These are phyloP conservation scores for Boletus pseudopeckii DNA, from an alignment of 768 basidiomycete species.

Conservation along the genomic window DNA sequence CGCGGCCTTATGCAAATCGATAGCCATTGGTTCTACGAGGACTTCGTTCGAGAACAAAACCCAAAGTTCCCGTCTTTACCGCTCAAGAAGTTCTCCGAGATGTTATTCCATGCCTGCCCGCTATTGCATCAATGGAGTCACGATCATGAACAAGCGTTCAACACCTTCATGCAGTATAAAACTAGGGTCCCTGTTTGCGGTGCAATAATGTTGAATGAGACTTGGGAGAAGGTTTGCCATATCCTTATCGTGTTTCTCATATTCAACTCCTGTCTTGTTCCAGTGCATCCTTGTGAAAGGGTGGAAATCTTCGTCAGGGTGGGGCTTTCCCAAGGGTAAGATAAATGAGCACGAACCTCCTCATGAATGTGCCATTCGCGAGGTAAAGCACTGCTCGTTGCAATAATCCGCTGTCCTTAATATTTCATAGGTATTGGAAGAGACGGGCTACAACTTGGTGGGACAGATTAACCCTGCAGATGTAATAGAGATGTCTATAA, in stretches of 20 bases:
- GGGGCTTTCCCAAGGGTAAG: constrained; percentile 99
- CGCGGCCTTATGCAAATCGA: constrained; percentile 9
- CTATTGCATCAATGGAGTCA: constrained; percentile 78
- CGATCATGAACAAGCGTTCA: constrained; percentile 83
- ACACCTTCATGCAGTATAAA: constrained; percentile 94
- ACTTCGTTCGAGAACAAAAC: constrained; percentile 92
- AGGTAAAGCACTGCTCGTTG: constrained; percentile 50
- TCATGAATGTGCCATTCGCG: constrained; percentile 83
- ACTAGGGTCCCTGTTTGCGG: constrained; percentile 96
- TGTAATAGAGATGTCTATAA: constrained; percentile 82
- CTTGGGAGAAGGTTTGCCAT: constrained; percentile 81
- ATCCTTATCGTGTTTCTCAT: constrained; percentile 2
- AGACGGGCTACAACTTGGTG: constrained; percentile 89
- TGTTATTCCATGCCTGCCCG: constrained; percentile 84
- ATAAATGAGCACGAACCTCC: constrained; percentile 92
- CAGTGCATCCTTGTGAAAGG: constrained; percentile 98
- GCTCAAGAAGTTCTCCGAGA: constrained; percentile 90
- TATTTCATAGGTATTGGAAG: constrained; percentile 79
- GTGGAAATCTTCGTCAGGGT: constrained; percentile 94
- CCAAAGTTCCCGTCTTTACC: constrained; percentile 82
- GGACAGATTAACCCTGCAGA: constrained; percentile 62
- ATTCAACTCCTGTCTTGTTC: constrained; percentile 10
- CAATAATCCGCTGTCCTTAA: constrained; percentile 7
- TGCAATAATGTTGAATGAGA: constrained; percentile 90
- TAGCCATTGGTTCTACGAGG: constrained; percentile 99